phyloP scores from a whole-genome alignment of 2,329 filamentous ascomycete species.

The Cladosporium colombiae region DNA sequence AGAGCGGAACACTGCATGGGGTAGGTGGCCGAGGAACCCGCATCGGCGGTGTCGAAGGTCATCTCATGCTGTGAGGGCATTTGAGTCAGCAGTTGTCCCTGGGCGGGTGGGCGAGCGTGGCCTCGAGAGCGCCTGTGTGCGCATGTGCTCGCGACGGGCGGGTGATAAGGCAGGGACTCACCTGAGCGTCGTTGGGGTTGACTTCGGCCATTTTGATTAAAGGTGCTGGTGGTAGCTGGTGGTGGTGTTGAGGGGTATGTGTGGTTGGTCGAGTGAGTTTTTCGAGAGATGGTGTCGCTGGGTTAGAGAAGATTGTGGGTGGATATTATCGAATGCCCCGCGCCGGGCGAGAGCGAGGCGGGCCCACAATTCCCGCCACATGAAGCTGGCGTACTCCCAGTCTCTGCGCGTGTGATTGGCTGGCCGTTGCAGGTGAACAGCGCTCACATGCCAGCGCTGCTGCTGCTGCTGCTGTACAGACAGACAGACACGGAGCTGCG shows the following conservation, averaged over 20 bases:
- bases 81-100: slow-evolving; percentile 24
- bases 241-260: slow-evolving; percentile 17
- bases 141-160: not conserved
- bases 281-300: slow-evolving; percentile 17
- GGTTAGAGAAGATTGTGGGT: slow-evolving; percentile 20
- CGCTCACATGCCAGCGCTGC: slow-evolving; percentile 13
- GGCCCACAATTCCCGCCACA: slow-evolving; percentile 8
- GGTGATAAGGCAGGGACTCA: slow-evolving; percentile 20
- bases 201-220: slow-evolving; percentile 29
- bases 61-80: slow-evolving; percentile 53
- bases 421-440: not conserved
- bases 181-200: slow-evolving; percentile 32
- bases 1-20: slow-evolving; percentile 99
- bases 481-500: not conserved
- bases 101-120: slow-evolving; percentile 8
- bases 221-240: slow-evolving; percentile 7
- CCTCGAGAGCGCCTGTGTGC: not conserved
- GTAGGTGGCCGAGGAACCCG: slow-evolving; percentile 90
- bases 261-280: slow-evolving; percentile 20
- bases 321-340: slow-evolving; percentile 15
- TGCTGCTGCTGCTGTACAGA: not conserved
- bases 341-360: slow-evolving; percentile 6
- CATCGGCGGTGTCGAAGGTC: slow-evolving; percentile 91
- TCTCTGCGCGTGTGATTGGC: slow-evolving; percentile 1
- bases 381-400: slow-evolving; percentile 6